Evolutionary conservation across 331 rosid species (phyloP), one percentile per base, ranked within the genome.

Genomic region (Prunus yedoensis): DNA sequence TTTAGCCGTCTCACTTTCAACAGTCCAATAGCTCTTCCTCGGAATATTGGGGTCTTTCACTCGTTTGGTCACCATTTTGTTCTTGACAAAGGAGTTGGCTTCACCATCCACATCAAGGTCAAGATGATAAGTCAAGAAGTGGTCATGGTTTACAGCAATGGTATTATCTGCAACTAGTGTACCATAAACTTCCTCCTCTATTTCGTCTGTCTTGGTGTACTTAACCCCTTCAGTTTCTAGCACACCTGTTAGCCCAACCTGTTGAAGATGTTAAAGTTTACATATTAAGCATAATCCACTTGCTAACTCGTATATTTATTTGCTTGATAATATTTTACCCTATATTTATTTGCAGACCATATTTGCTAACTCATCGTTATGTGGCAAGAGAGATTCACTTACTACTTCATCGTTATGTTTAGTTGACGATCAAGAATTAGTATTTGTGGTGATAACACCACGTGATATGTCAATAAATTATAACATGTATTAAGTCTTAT

Each of bases 1-100:
- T 51, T 85, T 81, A 0, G 86, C 82, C 0, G 82, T 87, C 32
- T 87, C 70, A 0, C 66, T 52, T 41, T 77, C 89, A 3, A 65
- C 60, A 3, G 78, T 87, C 97, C 96, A 92, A 23, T 88, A 88
- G 28, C 96, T 92, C 71, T 85, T 88, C 57, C 97, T 88, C 9
- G 85, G 87, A 11, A 90, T 62, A 35, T 69, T 83, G 0, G 68
- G 51, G 41, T 74, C 81, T 1, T 58, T 74, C 5, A 69, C 84
- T 13, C 43, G 54, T 23, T 59, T 74, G 5, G 70, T 74, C 14
- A 59, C 46, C n/a, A 66, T 57, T n/a, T 57, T 73, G 54, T 65
- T 66, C 69, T 73, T 79, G 25, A 79, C 78, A 65, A 73, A 79
- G 20, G 96, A 87, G 70, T 89, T 91, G 0, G 71, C 75, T 18